These are phyloP conservation scores for Geotrichum candidum DNA, from an alignment of 1,139 yeast genomes.

Conservation along the genomic window DNA sequence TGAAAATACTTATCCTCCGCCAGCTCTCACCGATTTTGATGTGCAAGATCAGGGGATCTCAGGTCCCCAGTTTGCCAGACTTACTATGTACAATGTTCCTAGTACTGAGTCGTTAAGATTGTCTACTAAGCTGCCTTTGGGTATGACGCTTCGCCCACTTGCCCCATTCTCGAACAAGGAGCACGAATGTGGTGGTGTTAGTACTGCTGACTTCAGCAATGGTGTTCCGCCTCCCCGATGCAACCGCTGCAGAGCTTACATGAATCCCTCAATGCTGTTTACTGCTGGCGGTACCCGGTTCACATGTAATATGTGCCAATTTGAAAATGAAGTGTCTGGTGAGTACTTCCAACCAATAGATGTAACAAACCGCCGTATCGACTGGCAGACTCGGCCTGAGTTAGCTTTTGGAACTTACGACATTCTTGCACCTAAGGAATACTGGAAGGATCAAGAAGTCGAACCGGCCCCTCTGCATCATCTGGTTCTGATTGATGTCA, in stretches of 20 bases:
- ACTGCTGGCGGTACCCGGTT: conserved; percentile 60
- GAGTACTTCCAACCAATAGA: conserved; percentile 65
- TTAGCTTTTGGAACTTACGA: conserved; percentile 81
- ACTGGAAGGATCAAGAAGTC: conserved; percentile 48
- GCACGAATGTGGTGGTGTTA: conserved; percentile 42
- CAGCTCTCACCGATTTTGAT: conserved; percentile 65
- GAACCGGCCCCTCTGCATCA: conserved; percentile 54
- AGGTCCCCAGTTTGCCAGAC: conserved; percentile 70
- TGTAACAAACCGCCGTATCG: conserved; percentile 55
- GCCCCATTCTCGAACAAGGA: conserved; percentile 38
- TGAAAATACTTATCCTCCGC: conserved; percentile 73
- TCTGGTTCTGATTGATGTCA: conserved; percentile 72
- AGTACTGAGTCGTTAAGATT: conserved; percentile 62
- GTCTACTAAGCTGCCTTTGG: conserved; percentile 73
- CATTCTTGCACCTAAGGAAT: conserved; percentile 66
- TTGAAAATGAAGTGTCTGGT: conserved; percentile 61
- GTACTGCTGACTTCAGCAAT: conserved; percentile 57
- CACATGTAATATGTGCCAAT: conserved; percentile 83
- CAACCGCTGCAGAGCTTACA: conserved; percentile 81
- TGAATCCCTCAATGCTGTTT: conserved; percentile 74
- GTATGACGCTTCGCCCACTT: conserved; percentile 77
- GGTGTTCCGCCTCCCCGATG: conserved; percentile 75
- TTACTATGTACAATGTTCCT: conserved; percentile 82
- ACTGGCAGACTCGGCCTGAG: conserved; percentile 65
- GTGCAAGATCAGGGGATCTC: conserved; percentile 80